Evolutionary conservation across 2,329 filamentous ascomycete genomes (phyloP).

Genomic region (Cercospora zeina): DNA sequence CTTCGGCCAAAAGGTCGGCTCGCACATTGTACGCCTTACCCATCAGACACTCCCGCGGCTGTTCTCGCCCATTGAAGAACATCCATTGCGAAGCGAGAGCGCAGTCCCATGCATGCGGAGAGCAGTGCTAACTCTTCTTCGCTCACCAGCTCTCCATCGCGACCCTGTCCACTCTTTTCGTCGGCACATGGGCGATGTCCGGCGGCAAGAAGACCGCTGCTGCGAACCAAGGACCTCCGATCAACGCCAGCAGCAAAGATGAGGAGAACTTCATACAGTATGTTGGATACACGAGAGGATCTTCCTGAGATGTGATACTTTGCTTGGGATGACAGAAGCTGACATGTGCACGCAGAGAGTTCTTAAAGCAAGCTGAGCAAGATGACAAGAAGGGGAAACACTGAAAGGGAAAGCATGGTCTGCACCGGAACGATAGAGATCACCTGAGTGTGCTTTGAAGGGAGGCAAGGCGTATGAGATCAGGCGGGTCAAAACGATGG

Average conservation of each 20-base stretch:
- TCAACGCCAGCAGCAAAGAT: conserved; percentile 66
- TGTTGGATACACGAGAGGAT: conserved; percentile 33
- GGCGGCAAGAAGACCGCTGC: conserved; percentile 52
- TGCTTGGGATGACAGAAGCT: neutral
- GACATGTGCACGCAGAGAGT: conserved; percentile 25
- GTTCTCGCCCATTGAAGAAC: conserved; percentile 2
- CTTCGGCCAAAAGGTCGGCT: conserved; percentile 55
- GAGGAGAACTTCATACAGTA: conserved; percentile 70
- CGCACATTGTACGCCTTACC: conserved; percentile 51
- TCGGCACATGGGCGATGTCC: conserved; percentile 47
- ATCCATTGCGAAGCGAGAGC: neutral
- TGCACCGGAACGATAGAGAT: neutral
- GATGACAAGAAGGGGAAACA: conserved; percentile 27
- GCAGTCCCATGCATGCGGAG: neutral
- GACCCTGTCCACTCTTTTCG: conserved; percentile 54
- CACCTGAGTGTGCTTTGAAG: neutral
- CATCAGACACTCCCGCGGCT: conserved; percentile 2
- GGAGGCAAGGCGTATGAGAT: conserved; percentile 5
- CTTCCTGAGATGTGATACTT: neutral
- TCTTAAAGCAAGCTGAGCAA: conserved; percentile 30
- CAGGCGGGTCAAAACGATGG: neutral
- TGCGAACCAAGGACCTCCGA: conserved; percentile 55
- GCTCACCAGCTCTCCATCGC: conserved; percentile 59
- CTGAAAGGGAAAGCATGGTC: conserved; percentile 7
- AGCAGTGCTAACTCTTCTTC: neutral